Percentiles rank a stretch among this genome's conserved stretches.
These are phyloP conservation scores for Tardiomyces digboiensis DNA, from an alignment of 1,139 yeast genomes.

Conservation along the genomic window DNA sequence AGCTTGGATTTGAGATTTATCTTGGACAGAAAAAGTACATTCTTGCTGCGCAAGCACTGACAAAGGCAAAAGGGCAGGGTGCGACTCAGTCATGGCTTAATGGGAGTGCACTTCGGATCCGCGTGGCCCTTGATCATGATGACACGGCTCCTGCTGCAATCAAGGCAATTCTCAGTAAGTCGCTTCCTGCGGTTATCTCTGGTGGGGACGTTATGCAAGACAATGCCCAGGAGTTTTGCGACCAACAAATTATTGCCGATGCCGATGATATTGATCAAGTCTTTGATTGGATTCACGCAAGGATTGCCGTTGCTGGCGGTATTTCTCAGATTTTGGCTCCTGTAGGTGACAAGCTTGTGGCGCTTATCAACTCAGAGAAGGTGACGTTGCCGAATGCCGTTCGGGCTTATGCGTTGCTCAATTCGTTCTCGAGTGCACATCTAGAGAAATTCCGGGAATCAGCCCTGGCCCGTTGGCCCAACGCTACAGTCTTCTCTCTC, in stretches of 20 bases:
- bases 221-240: conserved; percentile 15
- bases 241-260: conserved; percentile 15
- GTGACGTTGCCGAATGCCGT: background rate
- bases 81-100: conserved; percentile 20
- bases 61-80: conserved; percentile 27
- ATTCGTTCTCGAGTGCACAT: background rate
- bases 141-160: conserved; percentile 22
- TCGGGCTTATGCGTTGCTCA: background rate
- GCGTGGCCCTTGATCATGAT: conserved; percentile 18
- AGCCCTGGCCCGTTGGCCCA: background rate
- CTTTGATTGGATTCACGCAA: conserved; percentile 5
- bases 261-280: conserved; percentile 3
- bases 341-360: background rate
- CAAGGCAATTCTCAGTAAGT: conserved; percentile 21
- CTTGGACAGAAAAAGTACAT: conserved; percentile 37
- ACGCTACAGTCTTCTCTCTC: background rate
- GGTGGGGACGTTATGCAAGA: conserved; percentile 18
- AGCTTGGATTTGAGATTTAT: conserved; percentile 36
- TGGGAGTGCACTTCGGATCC: conserved; percentile 18
- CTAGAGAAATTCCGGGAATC: background rate
- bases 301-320: background rate
- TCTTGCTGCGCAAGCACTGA: conserved; percentile 34
- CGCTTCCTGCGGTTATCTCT: conserved; percentile 20
- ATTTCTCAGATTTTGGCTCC: background rate
- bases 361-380: background rate